Evolutionary conservation across 352 stramenopile genomes (phyloP), one percentile per base, ranked within the genome.

Genomic region (Globisporangium canariense): DNA sequence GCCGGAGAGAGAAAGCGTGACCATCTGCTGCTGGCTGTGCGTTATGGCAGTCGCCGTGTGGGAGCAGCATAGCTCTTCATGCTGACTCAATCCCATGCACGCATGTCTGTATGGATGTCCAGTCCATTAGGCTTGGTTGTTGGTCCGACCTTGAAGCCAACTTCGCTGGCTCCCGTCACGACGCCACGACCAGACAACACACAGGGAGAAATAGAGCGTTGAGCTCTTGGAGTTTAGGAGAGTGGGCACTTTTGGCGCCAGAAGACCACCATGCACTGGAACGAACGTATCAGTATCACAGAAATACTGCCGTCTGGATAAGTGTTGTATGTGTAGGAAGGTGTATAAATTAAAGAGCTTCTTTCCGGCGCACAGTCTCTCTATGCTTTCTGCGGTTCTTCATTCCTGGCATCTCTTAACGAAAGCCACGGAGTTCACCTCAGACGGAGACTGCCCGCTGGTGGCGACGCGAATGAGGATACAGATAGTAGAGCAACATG

Each of bases 131-230:
- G 25, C 14, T 13, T 20, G 10, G 47, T 47, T 60, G 47, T 47
- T 60, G 54, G 54, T 60, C 54, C 34, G 54, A 60, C 54, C 10
- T 60, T 60, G 54, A 60, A 46, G 54, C 30, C 54, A 60, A 47
- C 34, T 32, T 2, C 14, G 13, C 54, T 60, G 54, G 34, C 54
- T 60, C 32, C 38, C 34, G 30, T 11, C 38, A 20, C 20, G 32
- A 60, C 9, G 34, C 7, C n/a, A 60, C 54, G 20, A 60, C 14
- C 38, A 0, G 54, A 60, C 54, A 22, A 50, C 54, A 49, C 2
- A 46, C 14, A 5, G 22, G 28, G 8, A 16, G 16, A 56, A 56
- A 56, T 6, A 20, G 8, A 47, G 25, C 25, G 25, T n/a, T 25
- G 51, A 57, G 51, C 51, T 43, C 28, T 36, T 13, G 51, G 1